Evolutionary conservation across 805 yeast species (phyloP).

Genomic region (Zygoascus biomembranicola): DNA sequence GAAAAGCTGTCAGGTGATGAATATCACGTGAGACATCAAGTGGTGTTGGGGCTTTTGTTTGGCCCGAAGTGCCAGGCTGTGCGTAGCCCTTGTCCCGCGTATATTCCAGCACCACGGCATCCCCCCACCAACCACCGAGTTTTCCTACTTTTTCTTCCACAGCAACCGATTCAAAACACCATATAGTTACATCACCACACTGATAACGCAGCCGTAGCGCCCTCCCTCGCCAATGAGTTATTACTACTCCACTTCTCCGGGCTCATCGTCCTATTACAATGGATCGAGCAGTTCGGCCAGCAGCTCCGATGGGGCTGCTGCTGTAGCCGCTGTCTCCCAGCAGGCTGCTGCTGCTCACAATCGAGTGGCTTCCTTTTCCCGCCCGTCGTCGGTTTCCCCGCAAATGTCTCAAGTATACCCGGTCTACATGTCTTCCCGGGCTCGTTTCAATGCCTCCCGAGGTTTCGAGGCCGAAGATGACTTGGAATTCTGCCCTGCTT

Average conservation of each 20-base stretch:
- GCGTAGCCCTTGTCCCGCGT: not conserved
- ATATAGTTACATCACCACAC: not conserved
- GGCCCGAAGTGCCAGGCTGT: not conserved
- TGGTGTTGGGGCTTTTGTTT: too few relatives aligned
- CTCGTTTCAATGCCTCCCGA: slow-evolving; percentile 49
- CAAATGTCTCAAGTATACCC: slow-evolving; percentile 20
- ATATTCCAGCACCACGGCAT: not conserved
- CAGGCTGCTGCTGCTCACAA: not conserved
- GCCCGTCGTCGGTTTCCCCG: slow-evolving; percentile 27
- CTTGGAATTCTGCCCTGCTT: slow-evolving; percentile 56
- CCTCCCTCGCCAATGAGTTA: slow-evolving; percentile 10
- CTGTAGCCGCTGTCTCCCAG: slow-evolving; percentile 1
- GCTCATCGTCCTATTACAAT: slow-evolving; percentile 2
- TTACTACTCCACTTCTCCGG: slow-evolving; percentile 10
- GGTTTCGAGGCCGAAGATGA: slow-evolving; percentile 69
- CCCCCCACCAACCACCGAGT: not conserved
- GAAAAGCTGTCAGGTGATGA: too few relatives aligned
- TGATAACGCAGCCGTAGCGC: not conserved
- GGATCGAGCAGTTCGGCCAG: not conserved
- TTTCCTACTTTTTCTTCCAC: not conserved
- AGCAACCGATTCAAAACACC: not conserved
- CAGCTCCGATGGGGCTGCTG: not conserved
- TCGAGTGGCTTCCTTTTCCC: slow-evolving; percentile 7
- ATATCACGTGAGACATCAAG: too few relatives aligned
- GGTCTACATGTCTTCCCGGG: slow-evolving; percentile 11